These are phyloP conservation scores for Aspergillus candidus DNA, from an alignment of 2,329 filamentous ascomycete genomes.

Conservation along the genomic window DNA sequence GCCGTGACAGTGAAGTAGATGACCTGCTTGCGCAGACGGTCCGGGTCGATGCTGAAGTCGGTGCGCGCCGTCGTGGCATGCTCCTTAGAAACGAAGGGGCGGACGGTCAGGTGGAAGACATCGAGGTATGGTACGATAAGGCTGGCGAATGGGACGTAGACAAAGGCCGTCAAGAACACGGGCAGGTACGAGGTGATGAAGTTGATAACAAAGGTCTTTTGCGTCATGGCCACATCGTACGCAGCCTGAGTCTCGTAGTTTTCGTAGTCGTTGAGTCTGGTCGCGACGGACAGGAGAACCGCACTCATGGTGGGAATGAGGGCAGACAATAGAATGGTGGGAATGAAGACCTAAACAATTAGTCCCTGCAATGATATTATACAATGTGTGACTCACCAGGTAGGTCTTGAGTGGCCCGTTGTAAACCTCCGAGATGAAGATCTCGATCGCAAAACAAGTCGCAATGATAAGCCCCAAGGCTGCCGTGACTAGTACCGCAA, in stretches of 20 bases:
- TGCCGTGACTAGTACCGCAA: conserved; percentile 68
- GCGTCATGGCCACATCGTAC: conserved; percentile 76
- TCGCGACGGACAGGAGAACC: conserved; percentile 75
- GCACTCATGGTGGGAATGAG: conserved; percentile 74
- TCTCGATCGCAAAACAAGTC: conserved; percentile 87
- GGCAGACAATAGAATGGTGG: conserved; percentile 77
- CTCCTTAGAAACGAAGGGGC: conserved; percentile 68
- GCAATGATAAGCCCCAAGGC: conserved; percentile 82
- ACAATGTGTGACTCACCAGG: conserved; percentile 51
- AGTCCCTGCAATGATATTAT: conserved; percentile 7
- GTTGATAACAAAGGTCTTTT: conserved; percentile 95
- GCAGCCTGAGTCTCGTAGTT: conserved; percentile 88
- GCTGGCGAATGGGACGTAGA: conserved; percentile 89
- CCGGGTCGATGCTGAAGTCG: conserved; percentile 75
- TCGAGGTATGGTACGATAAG: conserved; percentile 83
- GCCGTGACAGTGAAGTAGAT: conserved; percentile 97
- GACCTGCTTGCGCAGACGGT: conserved; percentile 80
- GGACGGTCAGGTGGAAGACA: conserved; percentile 72
- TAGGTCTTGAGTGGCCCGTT: conserved; percentile 82
- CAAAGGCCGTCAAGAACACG: conserved; percentile 83
- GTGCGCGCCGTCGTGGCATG: conserved; percentile 56
- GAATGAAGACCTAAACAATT: conserved; percentile 65
- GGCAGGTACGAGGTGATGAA: conserved; percentile 95
- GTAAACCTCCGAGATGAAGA: conserved; percentile 95
- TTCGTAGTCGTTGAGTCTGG: conserved; percentile 72